A percentile compares a stretch with the other conserved stretches of the same genome.
Evolutionary conservation across 148 eudicot genomes (phyloP).

Genomic region (Fagopyrum homotropicum): DNA sequence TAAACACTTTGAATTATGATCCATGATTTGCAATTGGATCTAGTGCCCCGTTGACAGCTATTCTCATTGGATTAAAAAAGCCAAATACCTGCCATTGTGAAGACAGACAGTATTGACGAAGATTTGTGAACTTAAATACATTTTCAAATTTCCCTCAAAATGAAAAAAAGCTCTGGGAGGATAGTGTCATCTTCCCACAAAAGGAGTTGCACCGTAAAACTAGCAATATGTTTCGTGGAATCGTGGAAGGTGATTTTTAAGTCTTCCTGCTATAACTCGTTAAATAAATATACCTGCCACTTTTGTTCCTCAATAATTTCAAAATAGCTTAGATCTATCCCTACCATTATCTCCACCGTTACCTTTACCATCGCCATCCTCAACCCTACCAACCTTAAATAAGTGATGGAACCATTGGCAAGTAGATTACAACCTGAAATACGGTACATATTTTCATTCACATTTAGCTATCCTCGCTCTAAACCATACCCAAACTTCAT

Average conservation of each 20-base stretch:
- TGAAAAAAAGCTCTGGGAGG: not conserved
- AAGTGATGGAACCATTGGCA: not conserved
- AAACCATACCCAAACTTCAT: not conserved
- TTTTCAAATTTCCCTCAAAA: not conserved
- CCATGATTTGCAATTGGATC: not conserved
- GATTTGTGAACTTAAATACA: not conserved
- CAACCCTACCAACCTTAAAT: constrained; percentile 2
- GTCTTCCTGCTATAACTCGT: not conserved
- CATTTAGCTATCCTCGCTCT: not conserved
- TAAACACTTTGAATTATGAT: not conserved
- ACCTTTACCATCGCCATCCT: not conserved
- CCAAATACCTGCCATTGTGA: not conserved
- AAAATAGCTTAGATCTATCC: not conserved
- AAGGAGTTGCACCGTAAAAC: no score
- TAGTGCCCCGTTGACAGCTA: not conserved
- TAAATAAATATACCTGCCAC: not conserved
- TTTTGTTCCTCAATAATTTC: not conserved
- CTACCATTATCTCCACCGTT: not conserved
- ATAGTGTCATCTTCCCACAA: no score
- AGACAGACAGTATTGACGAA: not conserved
- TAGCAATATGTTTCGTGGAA: not conserved
- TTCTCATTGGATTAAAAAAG: not conserved
- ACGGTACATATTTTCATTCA: not conserved
- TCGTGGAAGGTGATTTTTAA: not conserved
- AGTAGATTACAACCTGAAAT: not conserved